Evolutionary conservation across 2,329 filamentous ascomycete genomes (phyloP).

Genomic region (Talaromyces islandicus): DNA sequence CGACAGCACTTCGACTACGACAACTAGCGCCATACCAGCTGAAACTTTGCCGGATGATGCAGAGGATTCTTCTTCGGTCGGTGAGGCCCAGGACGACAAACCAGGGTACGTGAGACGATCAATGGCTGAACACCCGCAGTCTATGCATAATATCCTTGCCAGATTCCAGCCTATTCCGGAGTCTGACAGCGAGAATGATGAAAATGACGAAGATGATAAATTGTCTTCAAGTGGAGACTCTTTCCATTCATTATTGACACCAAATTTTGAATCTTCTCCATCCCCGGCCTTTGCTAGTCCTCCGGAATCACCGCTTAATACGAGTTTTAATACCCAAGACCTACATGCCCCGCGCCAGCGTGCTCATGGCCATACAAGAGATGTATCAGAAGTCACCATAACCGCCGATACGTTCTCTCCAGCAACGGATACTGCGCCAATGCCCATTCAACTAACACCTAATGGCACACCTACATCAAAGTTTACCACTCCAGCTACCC

Average conservation of each 20-base stretch:
- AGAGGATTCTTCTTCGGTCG: constrained; percentile 11
- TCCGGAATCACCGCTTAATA: constrained; percentile 16
- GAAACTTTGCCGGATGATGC: constrained; percentile 8
- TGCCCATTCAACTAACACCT: background rate
- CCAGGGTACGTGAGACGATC: constrained; percentile 15
- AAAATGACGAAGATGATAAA: constrained; percentile 19
- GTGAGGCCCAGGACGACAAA: constrained; percentile 9
- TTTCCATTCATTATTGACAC: constrained; percentile 34
- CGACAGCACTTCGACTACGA: constrained; percentile 21
- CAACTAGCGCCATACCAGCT: constrained; percentile 12
- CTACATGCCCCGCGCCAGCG: background rate
- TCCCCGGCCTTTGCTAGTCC: constrained; percentile 14
- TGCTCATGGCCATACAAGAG: constrained; percentile 19
- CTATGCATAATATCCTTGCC: constrained; percentile 31
- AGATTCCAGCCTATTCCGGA: constrained; percentile 31
- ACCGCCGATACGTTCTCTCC: constrained; percentile 15
- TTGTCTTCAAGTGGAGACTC: constrained; percentile 36
- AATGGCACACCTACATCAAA: constrained; percentile 27
- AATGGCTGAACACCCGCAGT: constrained; percentile 24
- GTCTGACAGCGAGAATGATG: constrained; percentile 18
- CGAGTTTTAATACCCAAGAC: constrained; percentile 13
- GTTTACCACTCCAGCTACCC: constrained; percentile 32
- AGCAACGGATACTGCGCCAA: constrained; percentile 3
- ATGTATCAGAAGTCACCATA: constrained; percentile 23
- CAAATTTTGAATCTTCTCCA: constrained; percentile 11